Base-by-base conservation (phyloP, 805 yeast genomes). In the Candida glaebosa region DNA sequence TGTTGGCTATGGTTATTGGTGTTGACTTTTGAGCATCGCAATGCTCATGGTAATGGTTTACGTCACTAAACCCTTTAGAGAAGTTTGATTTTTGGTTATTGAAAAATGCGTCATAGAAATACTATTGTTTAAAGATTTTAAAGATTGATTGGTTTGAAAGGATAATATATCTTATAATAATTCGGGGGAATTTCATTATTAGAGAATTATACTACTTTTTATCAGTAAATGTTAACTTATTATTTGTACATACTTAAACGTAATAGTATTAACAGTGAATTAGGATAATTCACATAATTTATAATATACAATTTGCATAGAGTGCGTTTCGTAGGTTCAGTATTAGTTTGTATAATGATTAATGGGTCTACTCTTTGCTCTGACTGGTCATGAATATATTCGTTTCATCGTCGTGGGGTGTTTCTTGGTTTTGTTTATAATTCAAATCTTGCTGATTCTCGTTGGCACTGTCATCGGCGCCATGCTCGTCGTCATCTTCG, bases 1-100 rank as follows among this genome's bases (percentile, higher is more conserved):
- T 93, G 55, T 78, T 93, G 61, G 96, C 98, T 42, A 85, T 93
- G 96, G 99, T 95, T 49, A 82, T 93, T 67, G 98, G 98, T 60
- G 89, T 87, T 57, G 96, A 88, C 62, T 80, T 84, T 50, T 86
- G 71, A 50, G n/a, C 8, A 25, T 10, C 18, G 17, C 25, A 19
- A 37, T 34, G 39, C 34, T 30, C 37, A 17, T 38, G 45, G 45
- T 42, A 42, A 38, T 42, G 35, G 41, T 42, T 35, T 22, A 30
- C 15, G 18, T 35, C 9, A 20, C n/a, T 24, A 35, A 14, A 35
- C 20, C 16, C 6, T 15, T 24, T n/a, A 22, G 15, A 28, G 5
- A 14, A 7, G 31, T 24, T 22, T 24, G 30, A 16, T 35, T 35
- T 35, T 35, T 15, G 18, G 31, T 20, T 9, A 20, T 18, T 22